phyloP scores from a whole-genome alignment of 1,284 basidiomycete species.

The Irpex lacteus region DNA sequence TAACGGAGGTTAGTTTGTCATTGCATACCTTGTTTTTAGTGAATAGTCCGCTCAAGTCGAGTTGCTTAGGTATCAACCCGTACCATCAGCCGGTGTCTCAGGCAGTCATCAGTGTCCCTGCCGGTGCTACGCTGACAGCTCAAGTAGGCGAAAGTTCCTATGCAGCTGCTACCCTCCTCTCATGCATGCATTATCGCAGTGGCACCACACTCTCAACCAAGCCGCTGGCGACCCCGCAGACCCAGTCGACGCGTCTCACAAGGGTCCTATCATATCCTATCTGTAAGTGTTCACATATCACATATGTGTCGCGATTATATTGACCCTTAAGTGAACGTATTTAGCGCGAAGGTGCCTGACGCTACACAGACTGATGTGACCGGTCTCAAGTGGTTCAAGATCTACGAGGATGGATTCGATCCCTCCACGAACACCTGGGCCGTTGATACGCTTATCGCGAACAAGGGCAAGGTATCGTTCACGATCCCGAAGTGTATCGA shows the following conservation, averaged over 20 bases:
- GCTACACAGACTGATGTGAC: slow-evolving; percentile 46
- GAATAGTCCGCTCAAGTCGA: background rate
- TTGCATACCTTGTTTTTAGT: background rate
- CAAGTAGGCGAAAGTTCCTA: background rate
- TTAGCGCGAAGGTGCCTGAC: slow-evolving; percentile 42
- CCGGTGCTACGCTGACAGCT: slow-evolving; percentile 48
- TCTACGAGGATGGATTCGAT: slow-evolving; percentile 42
- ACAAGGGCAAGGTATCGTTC: slow-evolving; percentile 54
- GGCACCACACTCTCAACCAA: slow-evolving; percentile 32
- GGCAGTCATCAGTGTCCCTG: slow-evolving; percentile 47
- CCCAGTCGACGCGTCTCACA: slow-evolving; percentile 52
- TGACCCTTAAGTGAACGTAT: background rate
- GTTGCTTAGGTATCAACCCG: slow-evolving; percentile 40
- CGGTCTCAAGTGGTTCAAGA: slow-evolving; percentile 57
- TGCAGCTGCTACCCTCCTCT: background rate
- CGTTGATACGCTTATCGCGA: slow-evolving; percentile 46
- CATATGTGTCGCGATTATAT: background rate
- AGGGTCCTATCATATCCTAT: slow-evolving; percentile 52
- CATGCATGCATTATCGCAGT: slow-evolving; percentile 14
- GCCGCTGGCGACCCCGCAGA: slow-evolving; percentile 44
- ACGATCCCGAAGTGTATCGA: slow-evolving; percentile 47
- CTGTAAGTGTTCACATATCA: slow-evolving; percentile 35
- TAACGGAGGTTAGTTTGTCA: slow-evolving; percentile 40
- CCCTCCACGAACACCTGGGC: slow-evolving; percentile 37
- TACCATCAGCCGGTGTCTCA: slow-evolving; percentile 51